phyloP scores from a whole-genome alignment of 805 yeast genomes.

The Schwanniomyces yamadae region DNA sequence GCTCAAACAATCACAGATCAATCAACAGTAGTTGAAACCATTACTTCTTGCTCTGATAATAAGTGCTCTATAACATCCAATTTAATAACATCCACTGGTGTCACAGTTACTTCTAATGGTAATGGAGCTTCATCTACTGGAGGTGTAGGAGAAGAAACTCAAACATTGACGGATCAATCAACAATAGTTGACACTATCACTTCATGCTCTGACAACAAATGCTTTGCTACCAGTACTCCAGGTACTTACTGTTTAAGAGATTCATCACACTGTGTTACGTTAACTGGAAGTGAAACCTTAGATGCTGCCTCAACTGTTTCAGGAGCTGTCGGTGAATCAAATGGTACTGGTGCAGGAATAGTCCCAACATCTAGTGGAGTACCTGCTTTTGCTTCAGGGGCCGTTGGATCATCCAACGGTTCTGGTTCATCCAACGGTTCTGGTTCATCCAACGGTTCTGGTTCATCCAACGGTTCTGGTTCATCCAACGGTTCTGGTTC shows the following conservation, averaged over 20 bases:
- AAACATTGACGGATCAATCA: slow-evolving; percentile 19
- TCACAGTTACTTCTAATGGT: slow-evolving; percentile 13
- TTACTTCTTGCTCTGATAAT: slow-evolving; percentile 37
- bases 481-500: too few relatives aligned
- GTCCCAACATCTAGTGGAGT: neutral
- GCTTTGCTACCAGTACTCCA: neutral
- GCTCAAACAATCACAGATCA: slow-evolving; percentile 12
- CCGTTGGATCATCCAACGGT: neutral
- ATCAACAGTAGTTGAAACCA: slow-evolving; percentile 27
- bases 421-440: slow-evolving; percentile 1
- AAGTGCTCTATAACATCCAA: slow-evolving; percentile 25
- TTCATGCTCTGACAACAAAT: neutral
- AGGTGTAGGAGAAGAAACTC: slow-evolving; percentile 15
- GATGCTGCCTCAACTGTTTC: too few relatives aligned
- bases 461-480: slow-evolving; percentile 1
- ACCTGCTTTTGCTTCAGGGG: neutral
- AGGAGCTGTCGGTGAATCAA: neutral
- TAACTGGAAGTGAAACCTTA: too few relatives aligned
- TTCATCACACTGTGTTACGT: too few relatives aligned
- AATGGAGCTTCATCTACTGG: slow-evolving; percentile 10
- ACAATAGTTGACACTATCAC: neutral
- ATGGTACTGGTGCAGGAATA: neutral
- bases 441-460: slow-evolving; percentile 2
- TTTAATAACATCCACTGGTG: slow-evolving; percentile 34
- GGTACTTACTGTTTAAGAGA: slow-evolving; percentile 10